Conservation (phyloP, 352 stramenopile species). For the Lagenidium giganteum region DNA sequence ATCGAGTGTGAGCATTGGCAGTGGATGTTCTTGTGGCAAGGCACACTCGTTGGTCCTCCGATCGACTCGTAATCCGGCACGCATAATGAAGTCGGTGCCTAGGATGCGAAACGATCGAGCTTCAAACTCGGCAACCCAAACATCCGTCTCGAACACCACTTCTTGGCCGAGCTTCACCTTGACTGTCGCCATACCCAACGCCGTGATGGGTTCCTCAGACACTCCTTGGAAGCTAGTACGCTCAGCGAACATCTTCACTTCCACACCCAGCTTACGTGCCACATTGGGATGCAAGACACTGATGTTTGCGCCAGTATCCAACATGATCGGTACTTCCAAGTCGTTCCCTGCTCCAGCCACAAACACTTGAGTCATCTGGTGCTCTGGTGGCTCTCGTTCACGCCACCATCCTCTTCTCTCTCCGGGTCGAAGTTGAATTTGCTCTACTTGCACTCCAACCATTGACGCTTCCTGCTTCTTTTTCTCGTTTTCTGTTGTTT, state of each 20-base stretch:
- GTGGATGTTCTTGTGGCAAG: not conserved
- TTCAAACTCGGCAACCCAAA: slow-evolving; percentile 18
- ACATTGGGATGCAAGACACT: slow-evolving; percentile 9
- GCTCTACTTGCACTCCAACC: not conserved
- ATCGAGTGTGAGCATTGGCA: slow-evolving; percentile 1
- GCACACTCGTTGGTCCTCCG: slow-evolving; percentile 2
- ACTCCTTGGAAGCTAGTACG: slow-evolving; percentile 9
- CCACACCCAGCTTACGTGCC: slow-evolving; percentile 8
- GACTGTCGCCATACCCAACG: slow-evolving; percentile 2
- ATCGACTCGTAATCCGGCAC: slow-evolving; percentile 2
- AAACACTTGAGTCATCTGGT: slow-evolving; percentile 6
- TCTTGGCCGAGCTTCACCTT: slow-evolving; percentile 7
- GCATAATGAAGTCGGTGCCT: slow-evolving; percentile 13
- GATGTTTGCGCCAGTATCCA: slow-evolving; percentile 16
- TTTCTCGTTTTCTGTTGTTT: too few relatives aligned
- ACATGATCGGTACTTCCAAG: slow-evolving; percentile 9
- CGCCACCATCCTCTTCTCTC: slow-evolving; percentile 2
- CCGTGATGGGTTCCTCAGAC: slow-evolving; percentile 3
- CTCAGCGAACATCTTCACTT: slow-evolving; percentile 10
- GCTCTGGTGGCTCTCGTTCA: slow-evolving; percentile 2
- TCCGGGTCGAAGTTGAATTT: not conserved
- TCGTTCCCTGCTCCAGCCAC: slow-evolving; percentile 7
- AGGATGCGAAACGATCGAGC: slow-evolving; percentile 12
- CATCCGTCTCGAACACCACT: slow-evolving; percentile 12
- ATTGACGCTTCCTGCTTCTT: too few relatives aligned